Evolutionary conservation across 371 early-diverging fungal species (phyloP), one percentile per base, ranked within the genome.

Genomic region (Apophysomyces elegans): DNA sequence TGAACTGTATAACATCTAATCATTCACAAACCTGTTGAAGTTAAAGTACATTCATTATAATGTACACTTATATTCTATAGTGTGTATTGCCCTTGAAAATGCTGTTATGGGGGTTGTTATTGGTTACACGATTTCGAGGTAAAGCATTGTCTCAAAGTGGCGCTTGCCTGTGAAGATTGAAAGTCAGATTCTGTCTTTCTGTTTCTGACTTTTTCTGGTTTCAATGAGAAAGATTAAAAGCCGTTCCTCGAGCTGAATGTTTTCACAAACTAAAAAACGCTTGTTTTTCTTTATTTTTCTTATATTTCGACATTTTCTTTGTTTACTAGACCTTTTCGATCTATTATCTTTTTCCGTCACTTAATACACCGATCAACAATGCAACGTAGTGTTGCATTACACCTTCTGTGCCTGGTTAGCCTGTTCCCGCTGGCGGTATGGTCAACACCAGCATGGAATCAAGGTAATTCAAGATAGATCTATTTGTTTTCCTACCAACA

Each of bases 191-290:
- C 54, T 50, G 54, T 21, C 21, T 50, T 50, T 50, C 54, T 50
- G 54, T n/a, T 21, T 50, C 54, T 50, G 54, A 50, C 54, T 50
- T 50, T 50, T 47, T 50, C 21, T 50, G 54, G 54, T 50, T 50
- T 50, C 54, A 50, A 50, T 21, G 21, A n/a, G 54, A 50, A 50
- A 26, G 54, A 50, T 50, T 50, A 50, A 50, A 50, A 50, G 54
- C 54, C 54, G 21, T 50, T 21, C 7, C 9, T 21, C 54, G 7
- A 2, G 18, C 5, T 50, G n/a, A n/a, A 50, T 50, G 1, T 11
- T 50, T n/a, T 7, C 32, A 26, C 32, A 50, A 26, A 21, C 8
- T 21, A 50, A 47, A 47, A 43, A 43, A 43, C 9, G 18, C 13
- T n/a, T 16, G 16, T 47, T 21, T 50, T 21, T 50, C 21, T 50